A percentile compares a stretch with the other conserved stretches of the same genome.
Evolutionary conservation across 164 flowering plant species (phyloP).

Genomic region (Liquidambar formosana): DNA sequence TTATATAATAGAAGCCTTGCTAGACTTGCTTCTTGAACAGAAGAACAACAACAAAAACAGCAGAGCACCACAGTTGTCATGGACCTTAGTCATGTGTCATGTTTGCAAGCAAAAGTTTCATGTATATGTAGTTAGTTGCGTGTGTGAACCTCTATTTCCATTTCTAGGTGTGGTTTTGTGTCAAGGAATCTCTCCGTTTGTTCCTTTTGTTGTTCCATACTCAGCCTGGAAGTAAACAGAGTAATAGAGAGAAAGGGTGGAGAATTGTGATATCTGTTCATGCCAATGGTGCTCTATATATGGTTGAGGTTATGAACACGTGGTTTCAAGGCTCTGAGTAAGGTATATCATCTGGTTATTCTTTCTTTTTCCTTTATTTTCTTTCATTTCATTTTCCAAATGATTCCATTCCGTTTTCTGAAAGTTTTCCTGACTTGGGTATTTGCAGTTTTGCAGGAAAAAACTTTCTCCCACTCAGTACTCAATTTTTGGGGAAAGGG

Average conservation of each 20-base stretch:
- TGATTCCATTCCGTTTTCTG: neutral
- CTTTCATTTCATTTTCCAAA: no score
- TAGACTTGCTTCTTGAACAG: conserved; percentile 4
- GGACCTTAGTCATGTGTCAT: conserved; percentile 3
- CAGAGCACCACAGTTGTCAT: neutral
- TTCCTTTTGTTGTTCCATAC: conserved; percentile 4
- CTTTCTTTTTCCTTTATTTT: neutral
- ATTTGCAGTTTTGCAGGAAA: neutral
- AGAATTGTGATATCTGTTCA: neutral
- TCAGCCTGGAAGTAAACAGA: neutral
- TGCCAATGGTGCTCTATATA: neutral
- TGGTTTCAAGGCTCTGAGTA: neutral
- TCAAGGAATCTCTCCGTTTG: conserved; percentile 3
- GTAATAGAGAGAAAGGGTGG: neutral
- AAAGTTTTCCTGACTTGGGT: conserved; percentile 3
- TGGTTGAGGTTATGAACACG: neutral
- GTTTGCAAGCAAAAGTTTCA: neutral
- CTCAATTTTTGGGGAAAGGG: neutral
- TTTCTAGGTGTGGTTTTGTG: conserved; percentile 1
- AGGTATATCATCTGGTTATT: neutral
- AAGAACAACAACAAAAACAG: neutral
- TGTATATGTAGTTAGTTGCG: neutral
- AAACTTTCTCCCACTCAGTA: neutral
- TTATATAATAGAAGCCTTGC: neutral
- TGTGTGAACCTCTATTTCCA: neutral